Percentiles rank a stretch among this genome's conserved stretches.
These are phyloP conservation scores for Polyrhizophydium stewartii DNA, from an alignment of 371 early-diverging fungal species.

Conservation along the genomic window DNA sequence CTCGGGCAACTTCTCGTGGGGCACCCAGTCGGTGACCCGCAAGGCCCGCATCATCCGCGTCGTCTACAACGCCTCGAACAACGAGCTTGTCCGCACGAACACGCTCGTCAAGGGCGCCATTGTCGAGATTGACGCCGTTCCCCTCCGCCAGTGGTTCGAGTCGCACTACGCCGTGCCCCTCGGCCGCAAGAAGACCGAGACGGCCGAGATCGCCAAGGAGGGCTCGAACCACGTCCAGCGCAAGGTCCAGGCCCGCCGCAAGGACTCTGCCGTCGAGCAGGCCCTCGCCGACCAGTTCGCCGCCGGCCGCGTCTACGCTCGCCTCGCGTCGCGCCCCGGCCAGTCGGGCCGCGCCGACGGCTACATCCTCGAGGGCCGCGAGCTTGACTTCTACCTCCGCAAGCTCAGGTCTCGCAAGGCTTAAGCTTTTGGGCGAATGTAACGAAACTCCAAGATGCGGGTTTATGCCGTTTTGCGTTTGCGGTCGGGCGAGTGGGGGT, in stretches of 20 bases:
- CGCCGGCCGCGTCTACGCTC: slow-evolving; percentile 94
- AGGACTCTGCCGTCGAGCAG: slow-evolving; percentile 79
- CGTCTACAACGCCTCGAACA: slow-evolving; percentile 99
- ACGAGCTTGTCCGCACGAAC: slow-evolving; percentile 99
- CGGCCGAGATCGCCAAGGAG: slow-evolving; percentile 59
- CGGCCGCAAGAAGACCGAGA: slow-evolving; percentile 67
- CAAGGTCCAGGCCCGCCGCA: slow-evolving; percentile 84
- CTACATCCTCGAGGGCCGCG: slow-evolving; percentile 98
- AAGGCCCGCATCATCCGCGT: slow-evolving; percentile 97
- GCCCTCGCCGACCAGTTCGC: slow-evolving; percentile 92
- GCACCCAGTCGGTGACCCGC: slow-evolving; percentile 89
- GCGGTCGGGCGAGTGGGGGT: no score
- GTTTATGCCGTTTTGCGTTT: no score
- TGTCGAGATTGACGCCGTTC: slow-evolving; percentile 98
- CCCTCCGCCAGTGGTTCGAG: slow-evolving; percentile 99
- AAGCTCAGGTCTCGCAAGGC: slow-evolving; percentile 16
- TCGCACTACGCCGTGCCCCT: slow-evolving; percentile 87
- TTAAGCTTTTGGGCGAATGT: background rate
- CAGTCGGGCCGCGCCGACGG: slow-evolving; percentile 99
- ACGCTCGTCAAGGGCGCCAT: slow-evolving; percentile 98
- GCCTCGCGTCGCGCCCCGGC: slow-evolving; percentile 97
- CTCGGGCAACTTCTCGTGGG: slow-evolving; percentile 97
- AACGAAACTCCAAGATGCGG: no score
- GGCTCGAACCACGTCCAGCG: slow-evolving; percentile 88
- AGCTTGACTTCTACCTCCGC: slow-evolving; percentile 49